Conservation (phyloP, 257 asterid genomes). For the Plantago elongata region DNA sequence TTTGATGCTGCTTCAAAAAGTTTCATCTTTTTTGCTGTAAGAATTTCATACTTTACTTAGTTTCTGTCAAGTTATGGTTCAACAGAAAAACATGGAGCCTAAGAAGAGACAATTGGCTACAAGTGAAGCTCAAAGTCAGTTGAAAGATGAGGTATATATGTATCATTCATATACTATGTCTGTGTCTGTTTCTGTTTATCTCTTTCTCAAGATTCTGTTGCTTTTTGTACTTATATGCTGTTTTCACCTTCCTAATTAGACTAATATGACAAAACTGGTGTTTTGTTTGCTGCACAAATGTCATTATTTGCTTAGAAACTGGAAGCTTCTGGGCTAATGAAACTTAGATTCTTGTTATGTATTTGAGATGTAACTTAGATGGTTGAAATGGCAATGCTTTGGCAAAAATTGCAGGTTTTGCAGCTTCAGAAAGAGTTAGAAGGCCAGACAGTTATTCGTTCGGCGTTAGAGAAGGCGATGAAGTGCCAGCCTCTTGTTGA, state of each 20-base stretch:
- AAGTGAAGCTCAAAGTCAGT: conserved; percentile 33
- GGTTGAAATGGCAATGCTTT: not conserved
- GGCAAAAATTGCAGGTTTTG: conserved; percentile 34
- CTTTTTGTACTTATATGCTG: not conserved
- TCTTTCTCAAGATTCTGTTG: not conserved
- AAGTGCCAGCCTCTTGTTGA: conserved; percentile 40
- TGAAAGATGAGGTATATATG: conserved; percentile 50
- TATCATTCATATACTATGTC: no score
- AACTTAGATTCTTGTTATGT: not conserved
- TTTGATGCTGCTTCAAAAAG: conserved; percentile 36
- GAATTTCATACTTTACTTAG: no score
- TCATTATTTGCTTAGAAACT: not conserved
- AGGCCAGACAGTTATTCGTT: conserved; percentile 41
- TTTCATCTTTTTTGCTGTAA: not conserved
- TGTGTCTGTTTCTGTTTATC: not conserved
- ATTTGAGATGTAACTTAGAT: not conserved
- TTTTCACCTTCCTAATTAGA: no score
- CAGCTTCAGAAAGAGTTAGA: conserved; percentile 58
- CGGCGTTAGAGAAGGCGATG: conserved; percentile 50
- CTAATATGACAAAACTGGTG: not conserved
- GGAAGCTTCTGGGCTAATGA: not conserved
- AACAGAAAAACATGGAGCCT: conserved; percentile 29
- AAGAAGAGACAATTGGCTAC: conserved; percentile 50
- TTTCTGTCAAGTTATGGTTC: conserved; percentile 25
- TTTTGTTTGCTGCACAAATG: not conserved